Percentiles rank a stretch among this genome's conserved stretches.
These are phyloP conservation scores for Entelexis paramagnoliae DNA, from an alignment of 1,139 yeast genomes.

Conservation along the genomic window DNA sequence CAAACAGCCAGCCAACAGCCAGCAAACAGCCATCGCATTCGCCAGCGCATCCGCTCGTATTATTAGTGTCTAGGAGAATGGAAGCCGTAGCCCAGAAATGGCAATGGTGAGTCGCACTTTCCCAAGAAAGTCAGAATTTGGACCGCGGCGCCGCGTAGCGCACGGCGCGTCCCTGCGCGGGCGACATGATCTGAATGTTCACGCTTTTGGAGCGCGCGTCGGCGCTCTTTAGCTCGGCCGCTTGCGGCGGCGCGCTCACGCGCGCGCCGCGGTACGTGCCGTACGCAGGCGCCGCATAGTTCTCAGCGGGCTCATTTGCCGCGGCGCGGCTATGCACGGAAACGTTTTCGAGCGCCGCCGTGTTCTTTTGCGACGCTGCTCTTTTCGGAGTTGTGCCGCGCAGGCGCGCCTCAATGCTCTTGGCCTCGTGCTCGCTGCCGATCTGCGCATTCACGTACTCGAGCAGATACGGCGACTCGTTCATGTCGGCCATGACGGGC, in stretches of 20 bases:
- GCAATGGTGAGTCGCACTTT: too few species aligned
- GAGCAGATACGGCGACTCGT: conserved; percentile 13
- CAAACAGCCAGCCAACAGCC: too few species aligned
- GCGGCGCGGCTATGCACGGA: too few species aligned
- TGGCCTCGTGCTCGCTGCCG: conserved; percentile 16
- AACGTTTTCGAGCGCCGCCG: background rate
- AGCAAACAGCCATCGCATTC: too few species aligned
- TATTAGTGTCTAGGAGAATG: too few species aligned
- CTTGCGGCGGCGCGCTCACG: background rate
- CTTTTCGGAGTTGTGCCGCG: background rate
- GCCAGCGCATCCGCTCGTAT: too few species aligned
- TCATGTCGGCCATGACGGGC: conserved; percentile 23
- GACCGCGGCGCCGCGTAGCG: background rate
- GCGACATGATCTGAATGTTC: background rate
- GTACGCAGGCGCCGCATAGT: background rate
- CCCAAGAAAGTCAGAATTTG: too few species aligned
- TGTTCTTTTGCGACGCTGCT: too few species aligned
- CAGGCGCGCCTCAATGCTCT: conserved; percentile 10
- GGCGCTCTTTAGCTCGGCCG: background rate
- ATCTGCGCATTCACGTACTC: conserved; percentile 27
- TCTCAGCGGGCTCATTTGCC: background rate
- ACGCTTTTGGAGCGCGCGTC: background rate
- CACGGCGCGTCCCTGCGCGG: background rate
- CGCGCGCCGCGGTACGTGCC: background rate
- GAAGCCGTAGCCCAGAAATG: too few species aligned